Evolutionary conservation across 805 yeast genomes (phyloP).

Genomic region (Aciculoconidium aculeatum): DNA sequence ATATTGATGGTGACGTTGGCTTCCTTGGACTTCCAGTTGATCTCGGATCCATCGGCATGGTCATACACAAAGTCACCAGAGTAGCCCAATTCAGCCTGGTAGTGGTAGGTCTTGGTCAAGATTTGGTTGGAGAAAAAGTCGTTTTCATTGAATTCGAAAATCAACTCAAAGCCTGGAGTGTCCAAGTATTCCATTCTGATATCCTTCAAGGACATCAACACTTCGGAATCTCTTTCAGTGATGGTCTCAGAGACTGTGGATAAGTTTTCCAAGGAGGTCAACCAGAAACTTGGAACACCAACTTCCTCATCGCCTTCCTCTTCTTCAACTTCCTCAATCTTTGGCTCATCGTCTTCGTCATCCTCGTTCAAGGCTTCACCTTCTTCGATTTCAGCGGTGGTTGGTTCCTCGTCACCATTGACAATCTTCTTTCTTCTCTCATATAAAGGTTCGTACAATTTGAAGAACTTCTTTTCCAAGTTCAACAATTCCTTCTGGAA

Average conservation of each 20-base stretch:
- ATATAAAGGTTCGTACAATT: conserved; percentile 70
- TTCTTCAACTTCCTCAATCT: conserved; percentile 36
- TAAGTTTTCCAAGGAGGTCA: conserved; percentile 88
- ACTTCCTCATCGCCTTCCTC: conserved; percentile 41
- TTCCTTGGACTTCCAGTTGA: conserved; percentile 78
- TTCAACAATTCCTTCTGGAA: conserved; percentile 85
- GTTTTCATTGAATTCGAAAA: conserved; percentile 73
- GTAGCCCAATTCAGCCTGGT: conserved; percentile 89
- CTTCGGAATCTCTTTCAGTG: conserved; percentile 85
- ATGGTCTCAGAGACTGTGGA: conserved; percentile 76
- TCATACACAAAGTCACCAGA: conserved; percentile 96
- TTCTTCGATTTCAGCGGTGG: conserved; percentile 65
- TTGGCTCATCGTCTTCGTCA: conserved; percentile 22
- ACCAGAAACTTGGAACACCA: conserved; percentile 96
- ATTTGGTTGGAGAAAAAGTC: conserved; percentile 68
- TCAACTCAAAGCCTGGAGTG: conserved; percentile 82
- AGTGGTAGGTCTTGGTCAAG: conserved; percentile 82
- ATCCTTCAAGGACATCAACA: conserved; percentile 61
- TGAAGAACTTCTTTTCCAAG: conserved; percentile 74
- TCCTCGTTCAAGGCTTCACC: conserved; percentile 67
- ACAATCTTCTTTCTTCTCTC: conserved; percentile 68
- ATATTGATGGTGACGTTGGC: conserved; percentile 78
- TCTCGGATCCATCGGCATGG: conserved; percentile 87
- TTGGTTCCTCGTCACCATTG: conserved; percentile 70
- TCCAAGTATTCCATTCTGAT: conserved; percentile 74